Percentiles rank a stretch among this genome's conserved stretches.
Conservation (phyloP, 495 filamentous ascomycete genomes). For the Neurospora tetraspora region DNA sequence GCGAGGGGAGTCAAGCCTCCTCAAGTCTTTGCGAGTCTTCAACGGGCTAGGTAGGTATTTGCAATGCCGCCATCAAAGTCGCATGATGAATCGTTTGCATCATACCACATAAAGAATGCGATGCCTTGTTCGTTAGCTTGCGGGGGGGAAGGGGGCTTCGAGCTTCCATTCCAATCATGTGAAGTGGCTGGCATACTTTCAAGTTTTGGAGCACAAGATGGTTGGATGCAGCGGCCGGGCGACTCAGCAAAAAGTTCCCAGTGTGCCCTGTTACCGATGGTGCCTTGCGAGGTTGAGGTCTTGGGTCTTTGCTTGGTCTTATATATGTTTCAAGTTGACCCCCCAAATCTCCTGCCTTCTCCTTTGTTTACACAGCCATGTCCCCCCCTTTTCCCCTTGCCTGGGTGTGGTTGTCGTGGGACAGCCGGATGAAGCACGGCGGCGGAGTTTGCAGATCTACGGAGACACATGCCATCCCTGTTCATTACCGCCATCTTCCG, state of each 20-base stretch:
- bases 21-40: not conserved
- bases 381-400: not conserved
- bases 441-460: not conserved
- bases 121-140: not conserved
- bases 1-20: not conserved
- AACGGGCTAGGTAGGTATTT: not conserved
- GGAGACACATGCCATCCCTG: not conserved
- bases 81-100: not conserved
- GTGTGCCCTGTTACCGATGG: not conserved
- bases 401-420: not conserved
- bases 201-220: not conserved
- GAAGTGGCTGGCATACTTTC: not conserved
- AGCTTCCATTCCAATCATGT: not conserved
- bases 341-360: not conserved
- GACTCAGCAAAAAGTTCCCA: not conserved
- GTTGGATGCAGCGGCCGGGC: not conserved
- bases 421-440: not conserved
- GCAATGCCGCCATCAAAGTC: not conserved
- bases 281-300: not conserved
- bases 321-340: not conserved
- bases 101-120: not conserved
- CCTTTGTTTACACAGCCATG: not conserved
- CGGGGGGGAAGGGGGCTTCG: not conserved
- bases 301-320: not conserved
- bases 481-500: not conserved